phyloP scores from a whole-genome alignment of 2,329 filamentous ascomycete genomes.

The Hymenoscyphus salicellus region DNA sequence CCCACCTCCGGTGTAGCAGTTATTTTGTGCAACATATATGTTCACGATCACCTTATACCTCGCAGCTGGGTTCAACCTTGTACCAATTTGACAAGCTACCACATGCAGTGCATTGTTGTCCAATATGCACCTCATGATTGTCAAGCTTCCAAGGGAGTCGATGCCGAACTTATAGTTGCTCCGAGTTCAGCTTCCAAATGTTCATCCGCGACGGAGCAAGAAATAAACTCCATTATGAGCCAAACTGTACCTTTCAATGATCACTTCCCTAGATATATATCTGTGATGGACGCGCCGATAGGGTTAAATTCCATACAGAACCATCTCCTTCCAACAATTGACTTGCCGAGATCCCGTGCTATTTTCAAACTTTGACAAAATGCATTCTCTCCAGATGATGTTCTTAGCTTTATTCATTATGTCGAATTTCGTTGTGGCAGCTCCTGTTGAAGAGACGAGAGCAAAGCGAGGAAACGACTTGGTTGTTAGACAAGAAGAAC shows the following conservation, averaged over 20 bases:
- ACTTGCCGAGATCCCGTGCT: background rate
- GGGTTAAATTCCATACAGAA: background rate
- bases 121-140: background rate
- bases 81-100: background rate
- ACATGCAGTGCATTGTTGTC: background rate
- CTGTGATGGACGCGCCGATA: background rate
- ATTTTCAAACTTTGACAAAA: background rate
- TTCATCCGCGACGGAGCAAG: background rate
- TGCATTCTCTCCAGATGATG: too few species aligned
- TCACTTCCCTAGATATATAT: background rate
- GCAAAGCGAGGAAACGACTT: background rate
- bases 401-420: too few species aligned
- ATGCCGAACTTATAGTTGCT: background rate
- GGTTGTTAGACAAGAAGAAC: background rate
- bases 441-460: background rate
- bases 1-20: background rate
- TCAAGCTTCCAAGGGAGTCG: background rate
- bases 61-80: background rate
- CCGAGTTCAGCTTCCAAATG: background rate
- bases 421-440: background rate
- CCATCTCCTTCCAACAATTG: background rate
- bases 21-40: background rate
- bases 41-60: background rate
- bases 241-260: background rate
- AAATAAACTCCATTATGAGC: background rate